Evolutionary conservation across 202 grass and related monocot species (phyloP).

Genomic region (Panicum hallii): DNA sequence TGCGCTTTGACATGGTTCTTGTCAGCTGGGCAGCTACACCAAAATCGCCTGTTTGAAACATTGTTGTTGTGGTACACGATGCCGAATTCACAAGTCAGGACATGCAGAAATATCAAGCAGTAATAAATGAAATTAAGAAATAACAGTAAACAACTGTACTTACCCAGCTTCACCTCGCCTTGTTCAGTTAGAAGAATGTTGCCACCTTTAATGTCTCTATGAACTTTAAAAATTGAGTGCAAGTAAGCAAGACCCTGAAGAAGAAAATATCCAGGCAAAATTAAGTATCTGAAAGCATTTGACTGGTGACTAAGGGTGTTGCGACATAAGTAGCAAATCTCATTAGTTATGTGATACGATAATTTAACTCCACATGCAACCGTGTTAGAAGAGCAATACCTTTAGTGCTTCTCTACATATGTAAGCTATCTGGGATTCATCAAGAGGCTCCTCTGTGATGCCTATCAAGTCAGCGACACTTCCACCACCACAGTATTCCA

Average conservation of each 20-base stretch:
- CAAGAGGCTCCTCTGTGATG: conserved; percentile 89
- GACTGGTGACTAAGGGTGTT: background rate
- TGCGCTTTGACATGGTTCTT: conserved; percentile 99
- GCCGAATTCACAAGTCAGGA: conserved; percentile 18
- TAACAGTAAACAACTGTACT: conserved; percentile 50
- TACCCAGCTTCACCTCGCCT: conserved; percentile 99
- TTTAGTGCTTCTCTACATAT: conserved; percentile 98
- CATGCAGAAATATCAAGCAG: conserved; percentile 24
- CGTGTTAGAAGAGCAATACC: conserved; percentile 51
- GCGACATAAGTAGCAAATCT: conserved; percentile 23
- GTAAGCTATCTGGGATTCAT: conserved; percentile 98
- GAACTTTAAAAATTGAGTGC: conserved; percentile 99
- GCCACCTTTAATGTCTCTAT: conserved; percentile 99
- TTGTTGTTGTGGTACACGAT: conserved; percentile 26
- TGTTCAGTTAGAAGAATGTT: conserved; percentile 98
- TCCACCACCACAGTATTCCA: conserved; percentile 99
- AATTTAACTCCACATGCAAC: conserved; percentile 27
- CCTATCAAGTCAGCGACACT: conserved; percentile 96
- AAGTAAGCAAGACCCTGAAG: conserved; percentile 95
- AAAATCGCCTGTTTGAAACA: conserved; percentile 86
- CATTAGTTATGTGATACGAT: background rate
- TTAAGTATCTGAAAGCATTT: conserved; percentile 40
- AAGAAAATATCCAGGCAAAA: conserved; percentile 47
- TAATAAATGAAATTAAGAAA: conserved; percentile 45
- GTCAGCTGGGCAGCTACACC: conserved; percentile 98